These are phyloP conservation scores for Ustilago trichophora DNA, from an alignment of 1,284 basidiomycete species.

Conservation along the genomic window DNA sequence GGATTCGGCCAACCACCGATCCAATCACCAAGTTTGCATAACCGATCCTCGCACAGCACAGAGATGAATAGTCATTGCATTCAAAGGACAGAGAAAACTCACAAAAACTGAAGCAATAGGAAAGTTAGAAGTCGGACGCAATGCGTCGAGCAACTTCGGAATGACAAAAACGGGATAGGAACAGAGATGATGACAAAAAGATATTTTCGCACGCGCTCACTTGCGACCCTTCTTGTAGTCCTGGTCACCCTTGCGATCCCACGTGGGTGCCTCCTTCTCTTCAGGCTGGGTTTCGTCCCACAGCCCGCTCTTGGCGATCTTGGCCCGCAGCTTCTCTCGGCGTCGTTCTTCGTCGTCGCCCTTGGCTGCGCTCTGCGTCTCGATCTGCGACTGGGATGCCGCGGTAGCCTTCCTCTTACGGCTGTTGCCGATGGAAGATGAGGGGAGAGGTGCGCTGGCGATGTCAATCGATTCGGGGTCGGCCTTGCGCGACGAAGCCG, in stretches of 20 bases:
- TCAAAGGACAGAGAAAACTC: no score
- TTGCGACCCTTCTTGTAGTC: conserved; percentile 52
- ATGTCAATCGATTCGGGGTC: conserved; percentile 31
- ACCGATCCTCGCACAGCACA: no score
- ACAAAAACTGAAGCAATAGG: no score
- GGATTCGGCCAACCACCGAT: no score
- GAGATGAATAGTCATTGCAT: no score
- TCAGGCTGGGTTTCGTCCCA: conserved; percentile 63
- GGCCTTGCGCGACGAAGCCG: conserved; percentile 3
- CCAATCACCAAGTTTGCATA: no score
- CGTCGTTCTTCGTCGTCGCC: conserved; percentile 26
- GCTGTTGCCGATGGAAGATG: conserved; percentile 18
- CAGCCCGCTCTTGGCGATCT: conserved; percentile 42
- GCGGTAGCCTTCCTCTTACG: conserved; percentile 30
- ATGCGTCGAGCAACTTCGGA: no score
- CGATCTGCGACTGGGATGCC: conserved; percentile 7
- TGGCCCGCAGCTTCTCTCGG: conserved; percentile 26
- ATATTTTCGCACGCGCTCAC: no score
- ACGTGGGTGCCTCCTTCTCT: conserved; percentile 55
- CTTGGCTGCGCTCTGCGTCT: conserved; percentile 1
- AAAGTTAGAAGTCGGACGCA: no score
- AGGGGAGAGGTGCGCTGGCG: conserved; percentile 29
- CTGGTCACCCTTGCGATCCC: conserved; percentile 55
- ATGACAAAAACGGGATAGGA: no score
- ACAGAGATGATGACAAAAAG: no score